phyloP scores from a whole-genome alignment of 768 basidiomycete species.

The Collybia nuda region DNA sequence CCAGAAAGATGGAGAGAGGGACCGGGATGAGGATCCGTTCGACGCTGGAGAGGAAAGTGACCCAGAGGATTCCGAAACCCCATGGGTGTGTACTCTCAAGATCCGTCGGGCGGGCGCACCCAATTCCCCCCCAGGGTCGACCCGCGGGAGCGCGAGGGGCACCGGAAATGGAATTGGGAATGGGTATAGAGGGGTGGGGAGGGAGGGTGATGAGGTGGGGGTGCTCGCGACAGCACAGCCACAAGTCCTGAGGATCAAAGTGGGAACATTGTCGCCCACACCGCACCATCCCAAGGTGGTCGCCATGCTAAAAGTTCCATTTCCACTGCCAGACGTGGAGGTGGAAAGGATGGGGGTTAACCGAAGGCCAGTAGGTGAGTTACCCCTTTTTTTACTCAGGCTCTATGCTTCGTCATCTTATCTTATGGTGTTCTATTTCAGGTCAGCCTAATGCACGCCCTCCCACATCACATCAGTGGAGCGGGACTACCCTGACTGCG shows the following conservation, averaged over 20 bases:
- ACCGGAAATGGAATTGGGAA: background rate
- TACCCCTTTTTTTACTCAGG: background rate
- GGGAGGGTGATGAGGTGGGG: constrained; percentile 11
- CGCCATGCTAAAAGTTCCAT: constrained; percentile 87
- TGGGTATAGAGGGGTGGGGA: constrained; percentile 6
- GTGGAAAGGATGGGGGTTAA: constrained; percentile 58
- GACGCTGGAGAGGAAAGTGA: constrained; percentile 83
- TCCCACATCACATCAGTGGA: constrained; percentile 12
- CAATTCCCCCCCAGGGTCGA: background rate
- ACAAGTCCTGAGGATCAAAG: constrained; percentile 53
- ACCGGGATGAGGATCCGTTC: constrained; percentile 17
- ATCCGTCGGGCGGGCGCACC: constrained; percentile 39
- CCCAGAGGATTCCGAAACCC: constrained; percentile 94
- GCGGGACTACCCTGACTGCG: constrained; percentile 67
- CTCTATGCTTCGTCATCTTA: background rate
- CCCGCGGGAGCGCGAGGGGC: constrained; percentile 5
- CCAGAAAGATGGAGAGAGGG: constrained; percentile 4
- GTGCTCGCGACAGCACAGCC: constrained; percentile 12
- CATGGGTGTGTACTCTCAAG: constrained; percentile 89
- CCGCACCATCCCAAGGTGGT: constrained; percentile 97
- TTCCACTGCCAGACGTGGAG: constrained; percentile 81
- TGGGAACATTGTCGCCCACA: constrained; percentile 86
- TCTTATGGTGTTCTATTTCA: background rate
- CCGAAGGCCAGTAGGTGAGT: constrained; percentile 43
- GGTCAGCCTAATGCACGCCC: constrained; percentile 6